Base-by-base conservation (phyloP, 2,329 filamentous ascomycete genomes). In the Hypoxylon sp. region DNA sequence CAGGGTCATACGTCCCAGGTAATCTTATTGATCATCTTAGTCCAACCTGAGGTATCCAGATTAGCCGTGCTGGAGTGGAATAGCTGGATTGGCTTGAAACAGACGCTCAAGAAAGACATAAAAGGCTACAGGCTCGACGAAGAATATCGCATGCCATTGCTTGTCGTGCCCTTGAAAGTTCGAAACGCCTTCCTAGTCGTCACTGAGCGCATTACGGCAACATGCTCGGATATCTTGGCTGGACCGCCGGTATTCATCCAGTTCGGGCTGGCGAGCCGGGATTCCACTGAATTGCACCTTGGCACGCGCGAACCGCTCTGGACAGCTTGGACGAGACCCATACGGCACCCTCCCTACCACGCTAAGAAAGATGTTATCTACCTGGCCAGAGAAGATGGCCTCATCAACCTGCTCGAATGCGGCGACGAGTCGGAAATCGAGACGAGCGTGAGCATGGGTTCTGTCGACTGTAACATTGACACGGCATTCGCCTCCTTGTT, bases 321-420 rank as follows among this genome's bases (percentile, higher is more conserved):
- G 90, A 89, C 89, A 3, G 86, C 89, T 20, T 99, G 94, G 93
- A 86, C 91, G 23, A 85, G 91, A 57, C 90, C 92, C 1, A 83
- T 86, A 57, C 87, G 94, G 6, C 82, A 86, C 20, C 82, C 82
- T 58, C 75, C 78, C 10, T 89, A 88, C 64, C 83, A 83, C 48
- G 77, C 83, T 50, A 81, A 78, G 15, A 86, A 87, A 29, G 95
- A 98, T 69, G 86, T 88, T 58, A 86, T 98, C 45, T 97, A 95
- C 69, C 78, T 99, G 13, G 90, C 89, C 9, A 86, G 93, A 51
- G 94, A 98, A 75, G 94, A 98, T 70, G 95, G 95, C 2, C 79
- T 88, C 45, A 82, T 97, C 8, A 83, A 88, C 50, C 90, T 89
- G 63, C 75, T 94, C 3, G 87, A 92, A 64, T 85, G 91, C 56